Percentiles rank a stretch among this genome's conserved stretches.
These are phyloP conservation scores for Medicago ruthenica DNA, from an alignment of 306 rosid genomes.

Conservation along the genomic window DNA sequence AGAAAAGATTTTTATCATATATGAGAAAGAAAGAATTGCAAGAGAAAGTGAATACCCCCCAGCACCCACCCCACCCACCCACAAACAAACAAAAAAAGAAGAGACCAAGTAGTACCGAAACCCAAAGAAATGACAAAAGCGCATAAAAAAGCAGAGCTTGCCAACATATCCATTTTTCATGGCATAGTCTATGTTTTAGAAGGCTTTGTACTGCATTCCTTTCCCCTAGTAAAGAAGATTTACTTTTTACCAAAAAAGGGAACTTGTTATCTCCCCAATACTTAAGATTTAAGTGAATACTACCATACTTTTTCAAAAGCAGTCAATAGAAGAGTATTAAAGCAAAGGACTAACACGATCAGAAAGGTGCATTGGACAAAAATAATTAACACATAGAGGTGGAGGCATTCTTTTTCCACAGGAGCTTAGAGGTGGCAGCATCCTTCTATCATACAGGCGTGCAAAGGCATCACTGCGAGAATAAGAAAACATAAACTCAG, in stretches of 20 bases:
- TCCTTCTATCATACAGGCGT: constrained; percentile 94
- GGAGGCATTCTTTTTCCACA: constrained; percentile 76
- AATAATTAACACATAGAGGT: constrained; percentile 93
- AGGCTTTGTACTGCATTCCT: constrained; percentile 21
- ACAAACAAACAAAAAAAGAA: too few relatives aligned
- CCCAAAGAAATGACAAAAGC: too few relatives aligned
- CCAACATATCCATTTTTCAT: constrained; percentile 26
- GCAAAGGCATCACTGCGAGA: constrained; percentile 92
- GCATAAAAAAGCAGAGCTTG: background rate
- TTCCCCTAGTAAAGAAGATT: background rate
- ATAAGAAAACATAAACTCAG: constrained; percentile 43
- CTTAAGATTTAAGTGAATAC: background rate
- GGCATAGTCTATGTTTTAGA: constrained; percentile 13
- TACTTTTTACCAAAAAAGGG: background rate
- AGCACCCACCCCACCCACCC: too few relatives aligned
- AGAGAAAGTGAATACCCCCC: background rate
- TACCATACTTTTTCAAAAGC: constrained; percentile 22
- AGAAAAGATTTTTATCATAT: background rate
- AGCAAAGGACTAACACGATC: constrained; percentile 71
- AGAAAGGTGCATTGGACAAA: constrained; percentile 98
- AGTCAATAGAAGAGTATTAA: constrained; percentile 23
- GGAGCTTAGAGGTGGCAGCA: constrained; percentile 83
- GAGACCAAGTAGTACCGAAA: too few relatives aligned
- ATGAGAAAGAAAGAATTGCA: background rate
- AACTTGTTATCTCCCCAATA: constrained; percentile 10